Evolutionary conservation across 192 early-diverging fungal species (phyloP).

Genomic region (Entomortierella beljakovae): DNA sequence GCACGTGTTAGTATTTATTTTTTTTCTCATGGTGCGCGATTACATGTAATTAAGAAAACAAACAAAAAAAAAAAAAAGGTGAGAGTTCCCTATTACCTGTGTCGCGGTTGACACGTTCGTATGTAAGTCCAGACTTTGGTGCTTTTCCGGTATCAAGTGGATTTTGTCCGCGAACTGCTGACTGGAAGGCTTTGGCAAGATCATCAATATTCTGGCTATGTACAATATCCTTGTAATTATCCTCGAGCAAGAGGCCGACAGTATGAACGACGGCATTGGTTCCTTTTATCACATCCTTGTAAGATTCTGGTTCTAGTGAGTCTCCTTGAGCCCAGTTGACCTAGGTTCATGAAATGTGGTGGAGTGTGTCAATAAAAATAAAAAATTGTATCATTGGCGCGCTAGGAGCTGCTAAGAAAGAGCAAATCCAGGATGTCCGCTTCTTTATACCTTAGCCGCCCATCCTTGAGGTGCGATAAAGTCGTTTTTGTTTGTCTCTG

Average conservation of each 20-base stretch:
- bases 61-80: too few species aligned
- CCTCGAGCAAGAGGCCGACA: conserved; percentile 78
- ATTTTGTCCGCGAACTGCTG: conserved; percentile 49
- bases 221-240: conserved; percentile 69
- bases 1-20: not conserved
- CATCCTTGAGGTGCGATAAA: conserved; percentile 58
- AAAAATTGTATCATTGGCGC: not conserved
- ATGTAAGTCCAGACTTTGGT: conserved; percentile 55
- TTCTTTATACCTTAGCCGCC: conserved; percentile 21
- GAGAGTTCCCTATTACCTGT: too few species aligned
- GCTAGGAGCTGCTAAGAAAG: not conserved
- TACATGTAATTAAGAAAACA: too few species aligned
- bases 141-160: conserved; percentile 58
- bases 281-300: conserved; percentile 60
- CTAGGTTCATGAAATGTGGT: not conserved
- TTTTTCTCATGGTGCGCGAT: too few species aligned
- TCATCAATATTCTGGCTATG: conserved; percentile 50
- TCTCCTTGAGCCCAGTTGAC: conserved; percentile 74
- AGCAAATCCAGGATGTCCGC: not conserved
- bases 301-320: conserved; percentile 70
- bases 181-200: conserved; percentile 44
- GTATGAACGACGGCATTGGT: conserved; percentile 78
- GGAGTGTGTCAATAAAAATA: not conserved
- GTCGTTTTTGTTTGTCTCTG: conserved; percentile 63
- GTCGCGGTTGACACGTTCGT: conserved; percentile 76